phyloP scores from a whole-genome alignment of 768 basidiomycete genomes.

The Amanita fuliginea region DNA sequence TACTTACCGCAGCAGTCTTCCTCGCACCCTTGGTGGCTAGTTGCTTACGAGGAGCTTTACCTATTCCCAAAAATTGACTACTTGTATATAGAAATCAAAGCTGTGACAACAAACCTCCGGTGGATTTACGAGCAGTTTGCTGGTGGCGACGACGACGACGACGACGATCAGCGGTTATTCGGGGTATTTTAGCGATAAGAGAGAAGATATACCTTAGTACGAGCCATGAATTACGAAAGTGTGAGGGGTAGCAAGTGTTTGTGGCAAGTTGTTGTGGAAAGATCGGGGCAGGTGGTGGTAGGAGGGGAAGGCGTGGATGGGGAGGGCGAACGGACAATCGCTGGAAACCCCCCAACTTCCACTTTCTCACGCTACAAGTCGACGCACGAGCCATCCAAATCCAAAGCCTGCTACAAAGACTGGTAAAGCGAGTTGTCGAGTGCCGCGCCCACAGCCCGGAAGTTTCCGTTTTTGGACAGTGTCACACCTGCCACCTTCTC shows the following conservation, averaged over 20 bases:
- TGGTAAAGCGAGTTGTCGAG: neutral
- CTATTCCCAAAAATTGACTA: slow-evolving; percentile 27
- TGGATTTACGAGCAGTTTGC: slow-evolving; percentile 99
- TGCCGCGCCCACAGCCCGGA: slow-evolving; percentile 1
- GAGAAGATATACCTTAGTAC: slow-evolving; percentile 59
- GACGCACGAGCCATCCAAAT: slow-evolving; percentile 40
- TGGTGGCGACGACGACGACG: slow-evolving; percentile 24
- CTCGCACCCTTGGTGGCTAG: slow-evolving; percentile 93
- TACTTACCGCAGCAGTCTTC: slow-evolving; percentile 69
- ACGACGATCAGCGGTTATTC: slow-evolving; percentile 12
- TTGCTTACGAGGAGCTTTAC: slow-evolving; percentile 88
- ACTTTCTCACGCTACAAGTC: slow-evolving; percentile 37
- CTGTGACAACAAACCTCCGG: slow-evolving; percentile 63
- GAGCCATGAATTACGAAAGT: slow-evolving; percentile 48
- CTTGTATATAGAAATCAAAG: slow-evolving; percentile 10
- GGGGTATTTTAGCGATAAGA: slow-evolving; percentile 13
- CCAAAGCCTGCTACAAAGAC: slow-evolving; percentile 16
- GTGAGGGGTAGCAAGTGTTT: slow-evolving; percentile 10
- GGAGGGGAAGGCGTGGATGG: slow-evolving; percentile 25
- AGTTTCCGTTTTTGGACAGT: slow-evolving; percentile 6
- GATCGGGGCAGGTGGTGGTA: slow-evolving; percentile 22
- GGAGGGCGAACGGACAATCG: slow-evolving; percentile 19
- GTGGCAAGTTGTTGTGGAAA: slow-evolving; percentile 13
- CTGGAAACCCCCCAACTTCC: slow-evolving; percentile 24
- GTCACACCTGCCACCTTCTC: too few species aligned